Evolutionary conservation across 1,284 basidiomycete genomes (phyloP).

Genomic region (Tilletia caries): DNA sequence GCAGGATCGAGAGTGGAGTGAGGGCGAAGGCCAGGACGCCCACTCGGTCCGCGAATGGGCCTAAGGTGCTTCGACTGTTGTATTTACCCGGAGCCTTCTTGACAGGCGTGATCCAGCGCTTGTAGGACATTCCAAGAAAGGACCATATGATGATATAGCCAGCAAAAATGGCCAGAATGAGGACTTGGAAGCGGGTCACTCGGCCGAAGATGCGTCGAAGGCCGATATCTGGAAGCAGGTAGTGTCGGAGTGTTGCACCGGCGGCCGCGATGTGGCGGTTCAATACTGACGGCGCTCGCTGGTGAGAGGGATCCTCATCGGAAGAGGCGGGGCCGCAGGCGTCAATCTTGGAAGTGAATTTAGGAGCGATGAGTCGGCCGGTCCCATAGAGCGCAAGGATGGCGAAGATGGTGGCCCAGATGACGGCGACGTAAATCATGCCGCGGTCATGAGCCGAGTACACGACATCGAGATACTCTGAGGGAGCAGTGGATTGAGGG

Average conservation of each 20-base stretch:
- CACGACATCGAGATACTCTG: conserved; percentile 23
- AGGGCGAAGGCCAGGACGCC: conserved; percentile 25
- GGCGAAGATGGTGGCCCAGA: conserved; percentile 19
- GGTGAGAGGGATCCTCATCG: not conserved
- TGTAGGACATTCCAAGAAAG: conserved; percentile 20
- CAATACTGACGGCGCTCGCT: not conserved
- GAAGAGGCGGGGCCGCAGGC: not conserved
- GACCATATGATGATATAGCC: conserved; percentile 21
- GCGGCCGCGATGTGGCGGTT: not conserved
- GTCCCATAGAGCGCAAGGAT: conserved; percentile 17
- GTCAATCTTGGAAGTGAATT: not conserved
- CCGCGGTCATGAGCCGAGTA: conserved; percentile 23
- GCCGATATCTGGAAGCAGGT: conserved; percentile 12
- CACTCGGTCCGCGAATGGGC: conserved; percentile 23
- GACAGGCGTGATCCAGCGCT: conserved; percentile 23
- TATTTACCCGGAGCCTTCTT: conserved; percentile 20
- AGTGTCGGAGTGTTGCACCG: conserved; percentile 2
- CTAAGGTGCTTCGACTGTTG: conserved; percentile 23
- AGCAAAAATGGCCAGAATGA: conserved; percentile 17
- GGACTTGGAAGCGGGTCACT: conserved; percentile 19
- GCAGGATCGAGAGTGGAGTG: conserved; percentile 22
- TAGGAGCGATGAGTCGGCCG: not conserved
- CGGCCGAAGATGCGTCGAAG: conserved; percentile 18
- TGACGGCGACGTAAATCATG: conserved; percentile 24
- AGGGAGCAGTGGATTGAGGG: not conserved